These are phyloP conservation scores for Arxiozyma telluris DNA, from an alignment of 1,139 yeast genomes.

Conservation along the genomic window DNA sequence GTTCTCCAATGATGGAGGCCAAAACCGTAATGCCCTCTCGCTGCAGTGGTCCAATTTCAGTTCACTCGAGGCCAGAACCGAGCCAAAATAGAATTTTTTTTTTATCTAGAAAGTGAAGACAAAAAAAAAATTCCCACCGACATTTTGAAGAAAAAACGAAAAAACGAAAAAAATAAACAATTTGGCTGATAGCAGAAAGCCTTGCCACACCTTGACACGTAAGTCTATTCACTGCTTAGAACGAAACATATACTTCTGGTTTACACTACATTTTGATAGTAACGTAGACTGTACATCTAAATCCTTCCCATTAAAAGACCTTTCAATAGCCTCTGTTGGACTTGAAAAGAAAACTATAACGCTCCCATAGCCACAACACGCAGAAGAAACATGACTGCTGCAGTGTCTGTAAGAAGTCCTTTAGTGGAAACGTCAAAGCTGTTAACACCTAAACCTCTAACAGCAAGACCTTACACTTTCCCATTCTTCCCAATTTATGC, in stretches of 20 bases:
- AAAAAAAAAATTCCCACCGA: neutral
- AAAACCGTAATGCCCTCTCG: neutral
- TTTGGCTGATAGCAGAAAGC: neutral
- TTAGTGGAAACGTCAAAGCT: constrained; percentile 40
- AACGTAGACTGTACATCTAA: neutral
- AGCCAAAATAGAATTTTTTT: no score
- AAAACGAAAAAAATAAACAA: neutral
- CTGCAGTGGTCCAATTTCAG: neutral
- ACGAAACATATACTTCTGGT: neutral
- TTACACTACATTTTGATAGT: neutral
- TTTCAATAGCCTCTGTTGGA: neutral
- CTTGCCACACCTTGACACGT: neutral
- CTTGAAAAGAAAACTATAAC: no score
- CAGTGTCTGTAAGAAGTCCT: constrained; percentile 31
- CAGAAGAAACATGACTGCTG: constrained; percentile 15
- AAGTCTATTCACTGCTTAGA: neutral
- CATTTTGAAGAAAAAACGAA: neutral
- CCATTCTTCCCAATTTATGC: constrained; percentile 82
- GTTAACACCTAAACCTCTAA: constrained; percentile 56
- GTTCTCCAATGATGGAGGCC: no score
- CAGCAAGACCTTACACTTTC: constrained; percentile 70
- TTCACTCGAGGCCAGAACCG: neutral
- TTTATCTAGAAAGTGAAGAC: no score
- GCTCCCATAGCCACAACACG: neutral
- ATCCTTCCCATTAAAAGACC: neutral